phyloP scores from a whole-genome alignment of 306 rosid species.

The Cyamopsis tetragonoloba region DNA sequence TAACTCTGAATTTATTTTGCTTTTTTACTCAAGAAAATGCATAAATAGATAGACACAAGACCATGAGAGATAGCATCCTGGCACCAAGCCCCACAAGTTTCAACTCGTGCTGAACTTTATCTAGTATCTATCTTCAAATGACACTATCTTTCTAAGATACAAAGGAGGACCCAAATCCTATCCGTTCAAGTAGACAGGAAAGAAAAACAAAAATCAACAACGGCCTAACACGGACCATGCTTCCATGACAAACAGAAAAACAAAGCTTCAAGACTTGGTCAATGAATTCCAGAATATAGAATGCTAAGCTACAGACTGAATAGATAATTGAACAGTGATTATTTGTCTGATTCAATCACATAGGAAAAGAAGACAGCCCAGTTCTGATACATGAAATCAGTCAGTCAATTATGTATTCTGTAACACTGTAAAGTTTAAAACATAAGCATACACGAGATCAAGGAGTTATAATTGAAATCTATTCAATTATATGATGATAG shows the following conservation, averaged over 20 bases:
- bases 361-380: not conserved
- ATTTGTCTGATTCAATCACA: not conserved
- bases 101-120: not conserved
- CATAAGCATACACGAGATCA: not conserved
- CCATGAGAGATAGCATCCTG: not conserved
- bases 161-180: not conserved
- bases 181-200: not conserved
- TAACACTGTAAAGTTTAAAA: not conserved
- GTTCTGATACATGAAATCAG: not conserved
- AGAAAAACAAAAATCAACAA: not conserved
- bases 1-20: not conserved
- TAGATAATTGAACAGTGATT: not conserved
- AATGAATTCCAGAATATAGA: not conserved
- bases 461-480: not conserved
- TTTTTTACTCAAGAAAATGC: not conserved
- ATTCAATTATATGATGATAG: not conserved
- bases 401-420: not conserved
- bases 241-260: not conserved
- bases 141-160: not conserved
- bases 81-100: not conserved
- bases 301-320: not conserved
- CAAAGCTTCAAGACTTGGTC: not conserved
- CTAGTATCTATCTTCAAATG: not conserved
- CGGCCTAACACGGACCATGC: not conserved
- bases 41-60: not conserved